Base-by-base conservation (phyloP, 805 yeast species). In the Myxozyma neotropica region DNA sequence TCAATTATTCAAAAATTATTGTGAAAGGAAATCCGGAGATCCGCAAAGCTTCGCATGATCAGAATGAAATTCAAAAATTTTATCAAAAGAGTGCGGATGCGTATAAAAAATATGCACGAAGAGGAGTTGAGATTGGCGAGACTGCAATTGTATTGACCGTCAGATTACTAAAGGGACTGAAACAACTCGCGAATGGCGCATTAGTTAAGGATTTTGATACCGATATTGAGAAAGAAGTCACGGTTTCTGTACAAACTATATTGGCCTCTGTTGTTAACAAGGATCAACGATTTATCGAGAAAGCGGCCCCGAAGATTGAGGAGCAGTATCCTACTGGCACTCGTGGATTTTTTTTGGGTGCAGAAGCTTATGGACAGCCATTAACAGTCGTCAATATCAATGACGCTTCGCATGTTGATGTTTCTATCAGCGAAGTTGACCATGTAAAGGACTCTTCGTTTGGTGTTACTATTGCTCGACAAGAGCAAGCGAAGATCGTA, bases 351-450 rank as follows among this genome's bases (percentile, higher is more conserved):
- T 89, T 89, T 70, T 77, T 94, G 61, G 96, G 97, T 49, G 89
- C 86, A 27, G 84, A 85, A 72, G 95, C 92, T 1, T 94, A 89
- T 71, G 98, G 99, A 55, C 81, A 85, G 57, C 85, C 92, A 17
- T 76, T 80, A 15, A 80, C 79, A 61, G 77, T 80, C 42, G 71
- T 77, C 2, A 71, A 72, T 10, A 76, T 77, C 53, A 55, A 72
- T 5, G 67, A 51, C 10, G 72, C 73, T 53, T 74, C 77, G 39
- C 69, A 50, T 33, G 65, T 74, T 17, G 71, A 70, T 29, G 68
- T 76, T 27, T 65, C 67, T 52, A 67, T 71, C 12, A 43, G 54
- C 35, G 65, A 53, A 24, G 48, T 47, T n/a, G 29, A 13, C 54
- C 21, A 60, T 66, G 33, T 50, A 52, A 19, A 66, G 68, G 94